phyloP scores from a whole-genome alignment of 345 rosid genomes.

The Aquilaria sinensis region DNA sequence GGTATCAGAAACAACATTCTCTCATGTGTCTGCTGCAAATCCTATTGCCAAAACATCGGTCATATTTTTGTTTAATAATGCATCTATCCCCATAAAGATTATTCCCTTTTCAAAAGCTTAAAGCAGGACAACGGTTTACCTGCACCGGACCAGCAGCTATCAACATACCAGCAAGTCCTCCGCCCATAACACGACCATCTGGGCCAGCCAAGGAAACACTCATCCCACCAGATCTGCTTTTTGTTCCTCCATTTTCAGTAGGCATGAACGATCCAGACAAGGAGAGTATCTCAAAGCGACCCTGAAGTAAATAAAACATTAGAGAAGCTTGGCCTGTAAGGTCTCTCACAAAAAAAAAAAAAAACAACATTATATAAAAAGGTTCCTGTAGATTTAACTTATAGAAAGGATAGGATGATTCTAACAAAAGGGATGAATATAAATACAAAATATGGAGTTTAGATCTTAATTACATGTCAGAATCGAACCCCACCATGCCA shows the following conservation, averaged over 20 bases:
- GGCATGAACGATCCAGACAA: constrained; percentile 81
- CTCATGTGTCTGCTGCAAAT: background rate
- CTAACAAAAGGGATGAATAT: too few relatives aligned
- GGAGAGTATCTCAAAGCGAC: constrained; percentile 96
- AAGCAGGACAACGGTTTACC: constrained; percentile 30
- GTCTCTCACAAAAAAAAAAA: too few relatives aligned
- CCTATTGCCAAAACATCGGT: background rate
- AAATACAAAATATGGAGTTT: too few relatives aligned
- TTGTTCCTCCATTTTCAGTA: constrained; percentile 59
- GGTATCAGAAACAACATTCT: constrained; percentile 4
- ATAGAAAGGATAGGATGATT: too few relatives aligned
- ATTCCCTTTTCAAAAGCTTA: background rate
- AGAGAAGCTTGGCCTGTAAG: too few relatives aligned
- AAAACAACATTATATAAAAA: too few relatives aligned
- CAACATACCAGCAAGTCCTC: constrained; percentile 85
- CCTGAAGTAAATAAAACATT: constrained; percentile 32
- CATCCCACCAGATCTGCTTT: constrained; percentile 96
- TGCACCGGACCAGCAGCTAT: constrained; percentile 93
- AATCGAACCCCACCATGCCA: too few relatives aligned
- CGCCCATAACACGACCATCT: constrained; percentile 92
- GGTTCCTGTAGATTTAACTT: too few relatives aligned
- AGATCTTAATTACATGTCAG: too few relatives aligned
- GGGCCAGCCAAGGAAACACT: constrained; percentile 89
- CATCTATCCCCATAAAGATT: too few relatives aligned
- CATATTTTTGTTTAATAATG: background rate